Evolutionary conservation across 2,329 filamentous ascomycete genomes (phyloP), one percentile per base, ranked within the genome.

Genomic region (Exophiala oligosperma): DNA sequence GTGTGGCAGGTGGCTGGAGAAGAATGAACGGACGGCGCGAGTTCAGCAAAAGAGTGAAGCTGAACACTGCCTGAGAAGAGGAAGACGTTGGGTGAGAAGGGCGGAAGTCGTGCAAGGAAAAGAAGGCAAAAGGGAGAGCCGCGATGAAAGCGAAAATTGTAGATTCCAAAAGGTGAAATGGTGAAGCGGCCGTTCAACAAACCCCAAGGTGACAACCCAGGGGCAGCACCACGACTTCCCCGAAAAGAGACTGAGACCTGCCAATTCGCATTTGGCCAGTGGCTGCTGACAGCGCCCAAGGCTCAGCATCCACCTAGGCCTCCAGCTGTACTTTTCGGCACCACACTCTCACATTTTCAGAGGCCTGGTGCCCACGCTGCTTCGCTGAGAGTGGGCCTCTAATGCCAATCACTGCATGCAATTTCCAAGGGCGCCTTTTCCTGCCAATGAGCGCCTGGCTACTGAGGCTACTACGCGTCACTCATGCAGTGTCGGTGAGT

Each of bases 31-130:
- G 74, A 79, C 71, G 70, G 76, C 81, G 74, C 52, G 56, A 73
- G 69, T 73, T 73, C 74, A 75, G 73, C 80, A 81, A 86, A 84
- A 76, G 83, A 86, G 80, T 85, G 83, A 84, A 85, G 82, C 82
- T 77, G 80, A 73, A 72, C 76, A 76, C 73, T 75, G 76, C 76
- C 73, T 66, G 62, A 61, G 48, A 64, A 53, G 60, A 57, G 46
- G 44, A 56, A 48, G 29, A 69, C 66, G 73, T 58, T 60, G 51
- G 56, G 52, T 60, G 57, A 52, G 38, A 26, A 56, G 49, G 46
- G 46, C 50, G 38, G 53, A 52, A 38, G 47, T 56, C 48, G 43
- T 21, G 35, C 26, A 64, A 62, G 52, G 54, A 62, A 59, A 53
- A 62, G 37, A 54, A 47, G 38, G 40, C 14, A 49, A 41, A 35